Evolutionary conservation across 208 protist species (phyloP).

Genomic region (Wallacemonas rigidus): DNA sequence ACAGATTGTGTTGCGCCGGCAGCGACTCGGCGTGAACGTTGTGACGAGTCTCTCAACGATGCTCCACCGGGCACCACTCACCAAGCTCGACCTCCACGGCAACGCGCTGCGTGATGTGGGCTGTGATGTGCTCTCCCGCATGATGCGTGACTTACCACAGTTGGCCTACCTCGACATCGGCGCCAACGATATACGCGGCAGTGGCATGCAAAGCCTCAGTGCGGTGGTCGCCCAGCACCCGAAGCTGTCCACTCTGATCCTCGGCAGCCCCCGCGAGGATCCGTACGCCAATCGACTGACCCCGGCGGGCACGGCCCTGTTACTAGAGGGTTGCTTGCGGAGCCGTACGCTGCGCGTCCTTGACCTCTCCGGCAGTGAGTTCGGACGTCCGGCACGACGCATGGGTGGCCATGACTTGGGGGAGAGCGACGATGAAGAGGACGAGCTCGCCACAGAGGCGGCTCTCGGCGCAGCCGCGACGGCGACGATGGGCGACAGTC

Average conservation of each 20-base stretch:
- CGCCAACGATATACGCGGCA: conserved; percentile 73
- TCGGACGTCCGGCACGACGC: conserved; percentile 21
- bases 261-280: conserved; percentile 63
- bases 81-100: conserved; percentile 77
- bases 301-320: conserved; percentile 41
- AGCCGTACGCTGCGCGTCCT: conserved; percentile 71
- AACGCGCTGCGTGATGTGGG: conserved; percentile 89
- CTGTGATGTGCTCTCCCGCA: conserved; percentile 69
- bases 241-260: conserved; percentile 68
- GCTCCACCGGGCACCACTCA: conserved; percentile 66
- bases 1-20: conserved; percentile 64
- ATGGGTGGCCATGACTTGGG: neutral
- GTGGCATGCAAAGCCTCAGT: conserved; percentile 65
- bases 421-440: neutral
- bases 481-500: neutral
- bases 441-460: neutral
- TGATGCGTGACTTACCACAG: conserved; percentile 69
- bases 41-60: conserved; percentile 64
- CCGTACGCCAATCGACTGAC: conserved; percentile 81
- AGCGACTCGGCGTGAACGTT: conserved; percentile 80
- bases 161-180: conserved; percentile 82
- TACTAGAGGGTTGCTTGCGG: conserved; percentile 76
- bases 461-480: neutral
- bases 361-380: conserved; percentile 70
- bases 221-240: conserved; percentile 68